These are phyloP conservation scores for Arthrinium phaeospermum DNA, from an alignment of 2,329 filamentous ascomycete species.

Conservation along the genomic window DNA sequence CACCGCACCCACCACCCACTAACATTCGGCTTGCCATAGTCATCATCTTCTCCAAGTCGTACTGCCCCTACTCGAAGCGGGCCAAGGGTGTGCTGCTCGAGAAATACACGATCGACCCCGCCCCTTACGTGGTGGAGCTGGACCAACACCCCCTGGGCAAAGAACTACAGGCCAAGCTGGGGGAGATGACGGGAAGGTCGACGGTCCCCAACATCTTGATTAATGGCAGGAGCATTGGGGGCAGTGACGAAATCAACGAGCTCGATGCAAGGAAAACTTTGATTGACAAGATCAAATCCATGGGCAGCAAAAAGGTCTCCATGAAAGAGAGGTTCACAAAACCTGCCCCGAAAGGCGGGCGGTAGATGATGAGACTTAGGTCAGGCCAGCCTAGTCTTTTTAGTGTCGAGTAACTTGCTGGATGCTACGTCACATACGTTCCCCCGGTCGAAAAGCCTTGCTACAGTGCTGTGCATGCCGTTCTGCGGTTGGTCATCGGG, in stretches of 20 bases:
- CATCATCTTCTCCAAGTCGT: constrained; percentile 94
- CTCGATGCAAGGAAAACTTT: constrained; percentile 72
- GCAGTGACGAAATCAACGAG: constrained; percentile 81
- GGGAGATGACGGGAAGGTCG: constrained; percentile 74
- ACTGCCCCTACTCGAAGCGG: constrained; percentile 84
- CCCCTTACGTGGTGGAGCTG: constrained; percentile 88
- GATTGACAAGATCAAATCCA: constrained; percentile 71
- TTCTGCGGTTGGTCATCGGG: neutral
- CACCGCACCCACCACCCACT: constrained; percentile 20
- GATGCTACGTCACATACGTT: neutral
- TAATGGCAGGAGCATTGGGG: constrained; percentile 87
- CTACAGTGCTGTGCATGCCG: neutral
- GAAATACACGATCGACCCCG: constrained; percentile 81
- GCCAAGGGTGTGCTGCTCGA: constrained; percentile 87
- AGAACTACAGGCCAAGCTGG: constrained; percentile 74
- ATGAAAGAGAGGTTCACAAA: constrained; percentile 18
- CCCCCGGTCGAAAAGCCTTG: neutral
- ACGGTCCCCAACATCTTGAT: constrained; percentile 95
- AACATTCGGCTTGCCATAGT: constrained; percentile 57
- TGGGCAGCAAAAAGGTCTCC: constrained; percentile 60
- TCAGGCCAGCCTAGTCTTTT: neutral
- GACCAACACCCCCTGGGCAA: constrained; percentile 79
- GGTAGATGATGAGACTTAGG: too few relatives aligned
- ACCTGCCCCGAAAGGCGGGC: neutral
- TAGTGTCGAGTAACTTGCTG: neutral